phyloP scores from a whole-genome alignment of 768 basidiomycete genomes.

The Kwoniella sp. region DNA sequence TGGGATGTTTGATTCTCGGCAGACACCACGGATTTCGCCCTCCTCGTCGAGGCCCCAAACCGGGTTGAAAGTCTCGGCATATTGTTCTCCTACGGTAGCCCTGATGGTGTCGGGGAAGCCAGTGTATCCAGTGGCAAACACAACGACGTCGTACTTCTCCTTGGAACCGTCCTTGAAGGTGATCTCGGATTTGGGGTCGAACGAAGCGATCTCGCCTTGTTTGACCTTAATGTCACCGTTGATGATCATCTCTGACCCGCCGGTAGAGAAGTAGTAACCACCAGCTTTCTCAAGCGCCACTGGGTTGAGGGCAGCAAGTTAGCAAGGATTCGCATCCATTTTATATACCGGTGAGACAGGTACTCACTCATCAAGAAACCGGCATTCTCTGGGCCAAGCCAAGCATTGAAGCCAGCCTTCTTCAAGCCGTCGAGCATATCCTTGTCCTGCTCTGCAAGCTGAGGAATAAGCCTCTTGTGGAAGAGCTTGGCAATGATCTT shows the following conservation, averaged over 20 bases:
- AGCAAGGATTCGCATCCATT: no score
- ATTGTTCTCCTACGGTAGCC: slow-evolving; percentile 47
- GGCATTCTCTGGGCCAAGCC: slow-evolving; percentile 34
- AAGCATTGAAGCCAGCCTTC: slow-evolving; percentile 38
- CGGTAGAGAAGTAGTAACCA: slow-evolving; percentile 55
- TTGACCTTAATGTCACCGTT: slow-evolving; percentile 73
- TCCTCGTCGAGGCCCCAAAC: slow-evolving; percentile 55
- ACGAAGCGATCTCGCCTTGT: slow-evolving; percentile 62
- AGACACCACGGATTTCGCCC: slow-evolving; percentile 51
- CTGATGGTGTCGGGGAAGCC: slow-evolving; percentile 48
- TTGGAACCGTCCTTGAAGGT: slow-evolving; percentile 51
- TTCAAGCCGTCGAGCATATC: slow-evolving; percentile 40
- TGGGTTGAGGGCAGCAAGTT: no score
- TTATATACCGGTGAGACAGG: no score
- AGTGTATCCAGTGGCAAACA: slow-evolving; percentile 65
- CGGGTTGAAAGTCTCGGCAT: slow-evolving; percentile 45
- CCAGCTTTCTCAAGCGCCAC: slow-evolving; percentile 49
- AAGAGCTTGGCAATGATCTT: slow-evolving; percentile 55
- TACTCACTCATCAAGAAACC: slow-evolving; percentile 58
- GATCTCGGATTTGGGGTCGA: slow-evolving; percentile 42
- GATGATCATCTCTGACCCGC: slow-evolving; percentile 65
- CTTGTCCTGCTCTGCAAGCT: slow-evolving; percentile 64
- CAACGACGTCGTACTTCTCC: slow-evolving; percentile 62
- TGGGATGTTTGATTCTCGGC: slow-evolving; percentile 37
- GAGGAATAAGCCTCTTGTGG: slow-evolving; percentile 56